Base-by-base conservation (phyloP, 768 basidiomycete genomes). In the Amanita pseudoporphyria region DNA sequence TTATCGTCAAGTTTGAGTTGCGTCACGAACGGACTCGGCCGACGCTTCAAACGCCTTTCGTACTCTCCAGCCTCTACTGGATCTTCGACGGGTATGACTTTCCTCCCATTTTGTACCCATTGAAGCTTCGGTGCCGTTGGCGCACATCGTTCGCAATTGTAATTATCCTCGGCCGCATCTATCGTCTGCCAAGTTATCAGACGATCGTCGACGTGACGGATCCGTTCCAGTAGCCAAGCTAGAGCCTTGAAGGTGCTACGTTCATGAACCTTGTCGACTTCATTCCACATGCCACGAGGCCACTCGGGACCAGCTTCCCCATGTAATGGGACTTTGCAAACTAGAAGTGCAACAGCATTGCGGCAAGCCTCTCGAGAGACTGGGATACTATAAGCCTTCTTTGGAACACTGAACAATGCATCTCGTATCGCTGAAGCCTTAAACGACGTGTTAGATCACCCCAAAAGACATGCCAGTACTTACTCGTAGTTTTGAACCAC, bases 231-330 rank as follows among this genome's bases (percentile, higher is more conserved):
- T 16, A 96, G 67, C 93, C 94, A 97, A 2, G 91, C 86, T 13
- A 95, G 61, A 4, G 82, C 72, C 53, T 78, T 79, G 71, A 93
- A 95, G 1, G 81, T 84, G 9, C 76, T 69, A 3, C 92, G 82
- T 60, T 95, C 89, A 56, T 94, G 84, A 7, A 90, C 71, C 56
- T 87, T 84, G 63, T 95, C 90, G 38, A 97, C 79, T 57, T 91
- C 86, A 36, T 66, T 69, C 90, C 89, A 96, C 5, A 58, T 53
- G 10, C 75, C 79, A 26, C 70, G 71, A 5, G 85, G 79, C 94
- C 94, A 97, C 58, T 91, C 84, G 1, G 77, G 60, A 24, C 84
- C 84, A 12, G 82, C 84, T 59, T 87, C 77, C 10, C 76, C 74
- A 12, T 71, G 71, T 45, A 95, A 76, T 32, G 84, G 79, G 35